phyloP scores from a whole-genome alignment of 2,329 filamentous ascomycete species.

The Exophiala sp. region DNA sequence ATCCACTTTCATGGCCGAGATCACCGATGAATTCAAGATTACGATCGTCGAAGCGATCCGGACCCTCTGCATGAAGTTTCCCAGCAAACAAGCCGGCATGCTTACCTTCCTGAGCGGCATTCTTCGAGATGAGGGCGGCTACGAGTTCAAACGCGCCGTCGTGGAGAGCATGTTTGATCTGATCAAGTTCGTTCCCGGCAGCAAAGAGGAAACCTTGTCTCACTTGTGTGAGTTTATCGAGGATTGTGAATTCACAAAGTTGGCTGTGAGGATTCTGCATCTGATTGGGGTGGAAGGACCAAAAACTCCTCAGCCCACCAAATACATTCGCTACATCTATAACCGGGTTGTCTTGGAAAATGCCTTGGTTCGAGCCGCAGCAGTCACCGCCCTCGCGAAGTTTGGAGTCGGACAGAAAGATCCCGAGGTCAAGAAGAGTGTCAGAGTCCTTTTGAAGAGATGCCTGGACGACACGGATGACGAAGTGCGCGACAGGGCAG shows the following conservation, averaged over 20 bases:
- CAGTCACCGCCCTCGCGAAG: constrained; percentile 91
- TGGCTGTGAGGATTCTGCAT: constrained; percentile 91
- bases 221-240: constrained; percentile 99
- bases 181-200: constrained; percentile 96
- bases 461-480: constrained; percentile 97
- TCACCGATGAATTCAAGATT: constrained; percentile 99
- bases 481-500: constrained; percentile 91
- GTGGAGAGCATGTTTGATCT: constrained; percentile 99
- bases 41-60: constrained; percentile 99
- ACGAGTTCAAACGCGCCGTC: constrained; percentile 95
- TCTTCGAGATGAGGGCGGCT: constrained; percentile 90
- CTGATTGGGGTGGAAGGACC: constrained; percentile 90
- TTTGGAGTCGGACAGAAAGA: constrained; percentile 97
- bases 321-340: constrained; percentile 99
- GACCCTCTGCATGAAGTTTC: constrained; percentile 94
- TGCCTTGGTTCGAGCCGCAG: constrained; percentile 87
- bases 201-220: constrained; percentile 72
- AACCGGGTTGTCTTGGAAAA: constrained; percentile 97
- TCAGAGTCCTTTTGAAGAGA: constrained; percentile 82
- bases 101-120: constrained; percentile 96
- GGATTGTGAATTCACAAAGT: constrained; percentile 97
- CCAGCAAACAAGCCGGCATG: constrained; percentile 96
- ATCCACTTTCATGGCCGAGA: constrained; percentile 95
- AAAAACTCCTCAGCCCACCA: constrained; percentile 90
- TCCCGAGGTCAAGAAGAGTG: constrained; percentile 91